Evolutionary conservation across 2,329 filamentous ascomycete species (phyloP), one percentile per base, ranked within the genome.

Genomic region (Pestalotiopsis sp.): DNA sequence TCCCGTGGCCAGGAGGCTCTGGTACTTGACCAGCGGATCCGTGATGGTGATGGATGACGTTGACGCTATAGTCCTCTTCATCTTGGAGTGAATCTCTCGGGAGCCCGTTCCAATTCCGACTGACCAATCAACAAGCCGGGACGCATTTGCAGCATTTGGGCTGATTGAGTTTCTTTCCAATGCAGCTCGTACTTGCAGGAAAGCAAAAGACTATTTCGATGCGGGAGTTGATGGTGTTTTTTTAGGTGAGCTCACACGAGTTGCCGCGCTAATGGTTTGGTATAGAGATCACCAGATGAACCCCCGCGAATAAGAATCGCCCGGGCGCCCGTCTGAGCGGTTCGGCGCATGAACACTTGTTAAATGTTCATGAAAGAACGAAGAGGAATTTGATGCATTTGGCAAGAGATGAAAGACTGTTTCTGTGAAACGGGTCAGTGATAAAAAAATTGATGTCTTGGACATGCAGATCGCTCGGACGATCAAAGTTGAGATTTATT

Each of bases 1-100:
- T 64, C 90, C 89, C 4, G 90, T 91, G 6, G 90, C 87, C 45
- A 95, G 79, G 14, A 94, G 82, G 25, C 91, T 87, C 68, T 92
- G 88, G 79, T 95, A 95, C 71, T 94, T 90, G 70, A 94, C 88
- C 70, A 95, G 82, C 3, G 92, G 93, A 75, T 95, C 94, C 3
- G 89, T 90, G 73, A 91, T 90, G 68, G 86, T 84, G 39, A 91
- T 80, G 39, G 86, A 86, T 12, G 83, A 80, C 17, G 31, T 36
- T 36, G 87, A 86, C 13, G 83, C 73, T 23, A 74, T 74, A 20
- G 73, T 67, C 63, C 79, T 75, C 71, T 76, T 79, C 80, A 82
- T 82, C 27, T 67, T 73, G 68, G 39, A 36, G n/a, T 12, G 23
- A 11, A 11, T 52, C 36, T 56, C 17, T 68, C 62, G 6, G 7